phyloP scores from a whole-genome alignment of 192 early-diverging fungal species.

The Entomortierella beljakovae region DNA sequence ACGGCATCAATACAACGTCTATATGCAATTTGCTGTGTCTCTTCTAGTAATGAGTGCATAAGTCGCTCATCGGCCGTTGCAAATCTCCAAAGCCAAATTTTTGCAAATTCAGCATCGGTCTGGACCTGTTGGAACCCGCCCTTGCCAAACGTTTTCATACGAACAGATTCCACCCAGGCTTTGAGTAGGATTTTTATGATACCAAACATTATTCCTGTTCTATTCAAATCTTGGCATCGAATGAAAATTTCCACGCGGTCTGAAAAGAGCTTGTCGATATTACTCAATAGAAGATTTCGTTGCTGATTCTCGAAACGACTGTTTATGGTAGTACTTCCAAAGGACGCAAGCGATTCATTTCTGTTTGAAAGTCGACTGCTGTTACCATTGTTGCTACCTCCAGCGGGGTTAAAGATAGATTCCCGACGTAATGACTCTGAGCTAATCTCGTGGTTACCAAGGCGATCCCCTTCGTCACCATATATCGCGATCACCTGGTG shows the following conservation, averaged over 20 bases:
- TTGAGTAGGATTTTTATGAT: conserved; percentile 70
- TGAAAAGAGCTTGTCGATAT: conserved; percentile 78
- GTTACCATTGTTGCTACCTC: conserved; percentile 19
- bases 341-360: conserved; percentile 48
- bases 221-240: conserved; percentile 60
- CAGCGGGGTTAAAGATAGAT: conserved; percentile 20
- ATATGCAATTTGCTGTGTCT: conserved; percentile 62
- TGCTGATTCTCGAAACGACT: conserved; percentile 60
- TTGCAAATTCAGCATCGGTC: conserved; percentile 71
- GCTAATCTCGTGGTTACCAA: conserved; percentile 31
- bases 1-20: conserved; percentile 61
- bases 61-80: conserved; percentile 58
- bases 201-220: conserved; percentile 60
- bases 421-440: conserved; percentile 48
- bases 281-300: conserved; percentile 62
- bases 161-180: conserved; percentile 67
- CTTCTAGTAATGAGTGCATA: conserved; percentile 60
- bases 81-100: conserved; percentile 61
- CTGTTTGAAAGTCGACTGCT: conserved; percentile 29
- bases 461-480: conserved; percentile 38
- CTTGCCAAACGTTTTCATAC: conserved; percentile 61
- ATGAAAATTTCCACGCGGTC: conserved; percentile 76
- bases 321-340: conserved; percentile 47
- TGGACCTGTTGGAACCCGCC: conserved; percentile 73
- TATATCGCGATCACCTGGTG: conserved; percentile 49